phyloP scores from a whole-genome alignment of 768 basidiomycete species.

The Boletus coccyginus region DNA sequence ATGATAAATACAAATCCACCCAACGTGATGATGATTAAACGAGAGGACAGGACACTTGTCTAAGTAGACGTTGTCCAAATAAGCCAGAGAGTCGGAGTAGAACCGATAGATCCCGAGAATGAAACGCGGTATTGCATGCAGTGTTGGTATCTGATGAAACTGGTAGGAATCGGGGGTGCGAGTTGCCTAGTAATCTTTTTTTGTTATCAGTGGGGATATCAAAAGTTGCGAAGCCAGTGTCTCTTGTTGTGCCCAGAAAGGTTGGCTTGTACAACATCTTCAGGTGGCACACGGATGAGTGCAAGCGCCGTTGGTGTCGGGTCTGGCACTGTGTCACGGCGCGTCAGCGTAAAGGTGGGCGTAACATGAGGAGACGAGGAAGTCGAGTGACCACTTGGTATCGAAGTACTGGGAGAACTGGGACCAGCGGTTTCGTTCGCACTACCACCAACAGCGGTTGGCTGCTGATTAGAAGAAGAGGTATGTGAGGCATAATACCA shows the following conservation, averaged over 20 bases:
- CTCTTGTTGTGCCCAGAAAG: conserved; percentile 10
- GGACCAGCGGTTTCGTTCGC: conserved; percentile 40
- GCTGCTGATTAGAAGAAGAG: conserved; percentile 45
- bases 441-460: conserved; percentile 64
- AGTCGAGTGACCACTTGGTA: conserved; percentile 11
- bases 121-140: conserved; percentile 4
- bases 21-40: conserved; percentile 25
- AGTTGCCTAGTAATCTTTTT: neutral
- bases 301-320: conserved; percentile 16
- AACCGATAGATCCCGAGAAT: conserved; percentile 1
- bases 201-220: conserved; percentile 1
- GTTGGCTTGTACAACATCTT: conserved; percentile 1
- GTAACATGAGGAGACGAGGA: conserved; percentile 43
- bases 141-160: neutral
- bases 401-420: conserved; percentile 14
- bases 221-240: conserved; percentile 8
- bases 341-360: conserved; percentile 59
- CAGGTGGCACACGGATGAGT: conserved; percentile 4
- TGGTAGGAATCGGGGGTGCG: neutral
- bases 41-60: conserved; percentile 30
- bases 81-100: neutral
- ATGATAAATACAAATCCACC: conserved; percentile 25
- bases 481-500: conserved; percentile 60
- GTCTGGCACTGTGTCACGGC: conserved; percentile 29
- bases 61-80: conserved; percentile 23